These are phyloP conservation scores for Phaseolus coccineus DNA, from an alignment of 331 rosid genomes.

Conservation along the genomic window DNA sequence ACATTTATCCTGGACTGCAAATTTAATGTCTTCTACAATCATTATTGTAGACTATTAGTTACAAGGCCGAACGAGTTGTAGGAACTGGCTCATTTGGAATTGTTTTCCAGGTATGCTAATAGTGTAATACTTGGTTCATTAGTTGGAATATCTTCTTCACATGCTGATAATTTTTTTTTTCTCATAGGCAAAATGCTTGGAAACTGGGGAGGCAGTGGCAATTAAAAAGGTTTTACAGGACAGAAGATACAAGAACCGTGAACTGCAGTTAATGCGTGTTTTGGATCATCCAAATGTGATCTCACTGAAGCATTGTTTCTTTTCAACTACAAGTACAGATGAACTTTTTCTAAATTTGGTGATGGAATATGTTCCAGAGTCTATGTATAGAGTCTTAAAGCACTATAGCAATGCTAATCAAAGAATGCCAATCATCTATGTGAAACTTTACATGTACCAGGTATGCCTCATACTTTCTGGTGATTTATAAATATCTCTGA, in stretches of 20 bases:
- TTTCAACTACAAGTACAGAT: slow-evolving; percentile 85
- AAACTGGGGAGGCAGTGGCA: slow-evolving; percentile 93
- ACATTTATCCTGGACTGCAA: slow-evolving; percentile 24
- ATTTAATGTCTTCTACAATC: slow-evolving; percentile 46
- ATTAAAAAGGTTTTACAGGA: slow-evolving; percentile 94
- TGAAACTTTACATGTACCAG: slow-evolving; percentile 95
- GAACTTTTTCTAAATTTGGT: slow-evolving; percentile 96
- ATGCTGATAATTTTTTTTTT: slow-evolving; percentile 15
- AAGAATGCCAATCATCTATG: slow-evolving; percentile 87
- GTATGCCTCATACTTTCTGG: slow-evolving; percentile 42
- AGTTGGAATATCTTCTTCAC: slow-evolving; percentile 11
- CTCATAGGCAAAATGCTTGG: slow-evolving; percentile 89
- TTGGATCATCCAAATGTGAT: slow-evolving; percentile 97
- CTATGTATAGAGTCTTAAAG: slow-evolving; percentile 84
- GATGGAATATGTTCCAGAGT: slow-evolving; percentile 96
- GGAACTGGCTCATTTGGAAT: slow-evolving; percentile 96
- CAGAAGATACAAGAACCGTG: slow-evolving; percentile 89
- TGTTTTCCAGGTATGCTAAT: slow-evolving; percentile 82
- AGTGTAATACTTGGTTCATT: background rate
- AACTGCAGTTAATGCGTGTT: slow-evolving; percentile 91
- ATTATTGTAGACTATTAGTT: slow-evolving; percentile 84
- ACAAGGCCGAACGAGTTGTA: slow-evolving; percentile 96
- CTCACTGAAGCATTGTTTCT: slow-evolving; percentile 93
- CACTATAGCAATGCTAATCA: slow-evolving; percentile 80
- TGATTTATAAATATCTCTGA: slow-evolving; percentile 23